Conservation (phyloP, 73 alveolate genomes). For the Effrenium voratum region DNA sequence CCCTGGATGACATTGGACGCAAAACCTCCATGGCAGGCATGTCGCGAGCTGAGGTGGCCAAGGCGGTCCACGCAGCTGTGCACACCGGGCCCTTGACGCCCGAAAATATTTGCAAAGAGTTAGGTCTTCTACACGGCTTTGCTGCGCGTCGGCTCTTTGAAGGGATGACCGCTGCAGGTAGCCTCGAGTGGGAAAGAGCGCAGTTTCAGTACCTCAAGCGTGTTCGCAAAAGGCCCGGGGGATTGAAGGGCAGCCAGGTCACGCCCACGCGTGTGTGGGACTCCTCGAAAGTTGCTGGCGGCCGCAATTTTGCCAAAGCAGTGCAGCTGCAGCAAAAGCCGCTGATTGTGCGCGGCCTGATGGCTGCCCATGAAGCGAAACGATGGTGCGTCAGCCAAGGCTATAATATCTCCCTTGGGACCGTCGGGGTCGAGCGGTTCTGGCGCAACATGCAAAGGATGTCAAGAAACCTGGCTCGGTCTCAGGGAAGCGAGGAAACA, state of each 20-base stretch:
- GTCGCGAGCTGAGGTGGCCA: no score
- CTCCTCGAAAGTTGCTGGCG: background rate
- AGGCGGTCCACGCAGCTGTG: no score
- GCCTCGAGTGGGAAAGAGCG: background rate
- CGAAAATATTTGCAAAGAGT: background rate
- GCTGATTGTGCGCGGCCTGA: background rate
- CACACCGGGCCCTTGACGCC: background rate
- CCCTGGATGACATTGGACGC: background rate
- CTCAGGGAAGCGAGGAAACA: background rate
- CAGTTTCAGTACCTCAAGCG: background rate
- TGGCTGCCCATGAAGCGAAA: background rate
- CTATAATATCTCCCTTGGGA: background rate
- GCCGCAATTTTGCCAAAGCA: background rate
- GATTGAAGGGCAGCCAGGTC: background rate
- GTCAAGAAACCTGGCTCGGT: background rate
- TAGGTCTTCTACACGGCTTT: background rate
- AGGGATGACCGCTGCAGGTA: background rate
- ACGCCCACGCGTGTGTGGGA: background rate
- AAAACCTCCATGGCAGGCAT: background rate
- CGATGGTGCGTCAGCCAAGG: background rate
- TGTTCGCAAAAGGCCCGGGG: background rate
- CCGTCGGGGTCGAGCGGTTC: background rate
- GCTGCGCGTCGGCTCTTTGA: background rate
- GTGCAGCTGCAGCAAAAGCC: background rate
- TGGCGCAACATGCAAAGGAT: background rate